These are phyloP conservation scores for Rhododendron griersonianum DNA, from an alignment of 148 eudicot species.

Conservation along the genomic window DNA sequence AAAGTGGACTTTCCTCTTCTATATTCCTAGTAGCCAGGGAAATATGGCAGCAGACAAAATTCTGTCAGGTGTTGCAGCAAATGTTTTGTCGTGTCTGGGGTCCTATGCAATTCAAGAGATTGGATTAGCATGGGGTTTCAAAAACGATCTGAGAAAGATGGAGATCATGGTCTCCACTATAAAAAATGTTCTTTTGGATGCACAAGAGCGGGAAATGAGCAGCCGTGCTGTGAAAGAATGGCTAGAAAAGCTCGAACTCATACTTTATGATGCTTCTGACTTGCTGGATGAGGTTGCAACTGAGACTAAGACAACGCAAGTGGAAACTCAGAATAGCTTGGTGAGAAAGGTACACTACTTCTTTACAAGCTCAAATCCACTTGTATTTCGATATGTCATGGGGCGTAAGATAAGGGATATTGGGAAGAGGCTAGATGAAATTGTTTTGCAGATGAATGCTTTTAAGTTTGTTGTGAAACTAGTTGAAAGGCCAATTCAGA, in stretches of 20 bases:
- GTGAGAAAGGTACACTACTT: not conserved
- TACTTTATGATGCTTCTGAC: constrained; percentile 12
- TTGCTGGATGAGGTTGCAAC: not conserved
- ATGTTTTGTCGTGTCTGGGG: not conserved
- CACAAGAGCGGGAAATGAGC: not conserved
- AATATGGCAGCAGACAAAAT: not conserved
- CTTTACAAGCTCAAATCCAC: constrained; percentile 8
- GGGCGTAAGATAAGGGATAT: constrained; percentile 9
- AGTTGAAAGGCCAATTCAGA: not conserved
- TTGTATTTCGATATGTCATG: not conserved
- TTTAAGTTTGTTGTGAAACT: constrained; percentile 15
- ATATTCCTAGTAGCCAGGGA: not conserved
- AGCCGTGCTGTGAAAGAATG: not conserved
- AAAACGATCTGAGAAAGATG: not conserved
- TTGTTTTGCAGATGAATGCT: not conserved
- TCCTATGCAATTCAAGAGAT: not conserved
- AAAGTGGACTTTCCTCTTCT: too few species aligned
- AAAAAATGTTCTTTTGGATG: not conserved
- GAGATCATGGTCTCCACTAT: not conserved
- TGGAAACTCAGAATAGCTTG: not conserved
- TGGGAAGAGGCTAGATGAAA: constrained; percentile 7
- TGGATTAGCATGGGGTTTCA: not conserved
- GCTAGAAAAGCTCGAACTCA: constrained; percentile 11
- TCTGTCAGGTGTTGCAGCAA: not conserved
- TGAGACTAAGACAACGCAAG: not conserved